Evolutionary conservation across 176 grass and related monocot genomes (phyloP), one percentile per base, ranked within the genome.

Genomic region (Eleusine coracana): DNA sequence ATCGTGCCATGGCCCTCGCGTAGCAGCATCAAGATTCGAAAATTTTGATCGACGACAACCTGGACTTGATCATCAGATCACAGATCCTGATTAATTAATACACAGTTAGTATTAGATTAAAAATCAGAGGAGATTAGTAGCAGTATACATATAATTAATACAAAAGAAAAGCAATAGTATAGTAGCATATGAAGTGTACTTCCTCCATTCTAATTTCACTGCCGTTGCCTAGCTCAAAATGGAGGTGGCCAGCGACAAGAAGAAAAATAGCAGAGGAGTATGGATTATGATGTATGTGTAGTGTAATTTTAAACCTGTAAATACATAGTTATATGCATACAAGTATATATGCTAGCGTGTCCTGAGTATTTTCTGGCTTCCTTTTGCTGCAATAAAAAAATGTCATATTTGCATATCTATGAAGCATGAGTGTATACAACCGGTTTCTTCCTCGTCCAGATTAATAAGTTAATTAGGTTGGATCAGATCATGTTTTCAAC

Each of bases 401-500:
- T 56, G 16, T 36, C 64, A 44, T 56, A 56, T 56, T 21, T 56
- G 25, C 71, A 11, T 18, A 68, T 46, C 10, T 45, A 21, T 69
- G 64, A 68, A 68, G 46, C 63, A 68, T 38, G 76, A 10, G 50
- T 21, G 50, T 21, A 54, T 80, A 34, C 49, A 20, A 58, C 54
- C 65, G 27, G 13, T 45, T 82, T 72, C 40, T 61, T 83, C 58
- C 28, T 75, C 29, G 65, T 68, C 60, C 23, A 82, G 82, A 41
- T 78, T n/a, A 37, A 52, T 67, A 82, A 52, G 14, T 78, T n/a
- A 20, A 71, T 44, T 82, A 71, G 15, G 75, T 42, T 44, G 73
- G 58, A 66, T 51, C 45, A 37, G 71, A 56, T 65, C 73, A 86
- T 60, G 66, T 86, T 38, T 90, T 90, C 83, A 86, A 86, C 67